Base-by-base conservation (phyloP, 2,329 filamentous ascomycete species). In the Colletotrichum sojae region DNA sequence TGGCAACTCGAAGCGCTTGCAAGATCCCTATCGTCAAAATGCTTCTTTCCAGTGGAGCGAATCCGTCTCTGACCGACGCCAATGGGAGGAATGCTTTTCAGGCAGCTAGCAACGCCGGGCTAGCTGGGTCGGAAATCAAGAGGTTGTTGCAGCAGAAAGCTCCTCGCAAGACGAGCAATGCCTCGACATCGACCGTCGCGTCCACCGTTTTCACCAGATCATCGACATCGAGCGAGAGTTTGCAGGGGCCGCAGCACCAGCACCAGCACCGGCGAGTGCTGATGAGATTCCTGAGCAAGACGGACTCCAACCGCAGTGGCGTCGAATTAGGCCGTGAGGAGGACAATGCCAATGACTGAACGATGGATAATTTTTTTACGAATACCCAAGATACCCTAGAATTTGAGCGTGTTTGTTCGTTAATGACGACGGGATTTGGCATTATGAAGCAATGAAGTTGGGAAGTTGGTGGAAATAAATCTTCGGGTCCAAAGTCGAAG, bases 21-120 rank as follows among this genome's bases (percentile, higher is more conserved):
- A 76, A 75, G 48, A 73, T 77, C 27, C 57, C 49, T 3, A 73
- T 77, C 9, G 70, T 78, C 15, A 54, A 74, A 18, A 48, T 70
- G 22, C 65, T 77, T 25, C 22, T 78, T 8, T 43, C 59, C 6
- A 27, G 73, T 20, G 71, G 70, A 6, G 76, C 77, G 0, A 65
- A 76, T 43, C 69, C 74, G 9, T 45, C 46, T 2, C 71, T 76
- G 49, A 71, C 25, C 4, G 69, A 71, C 22, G 62, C 69, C 9
- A 66, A 67, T 8, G 67, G 58, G 3, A 31, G 54, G 16, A 67
- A 67, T 20, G 69, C 69, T 16, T 70, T 70, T n/a, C 61, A 63
- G n/a, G 57, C 67, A 25, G 67, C 67, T 10, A 67, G 36, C 36
- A 69, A 69, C n/a, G 49, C 60, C 4, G 69, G 69, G 6, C 16